Evolutionary conservation across 169 alveolate genomes (phyloP), one percentile per base, ranked within the genome.

Genomic region (Plasmodium yoelii): DNA sequence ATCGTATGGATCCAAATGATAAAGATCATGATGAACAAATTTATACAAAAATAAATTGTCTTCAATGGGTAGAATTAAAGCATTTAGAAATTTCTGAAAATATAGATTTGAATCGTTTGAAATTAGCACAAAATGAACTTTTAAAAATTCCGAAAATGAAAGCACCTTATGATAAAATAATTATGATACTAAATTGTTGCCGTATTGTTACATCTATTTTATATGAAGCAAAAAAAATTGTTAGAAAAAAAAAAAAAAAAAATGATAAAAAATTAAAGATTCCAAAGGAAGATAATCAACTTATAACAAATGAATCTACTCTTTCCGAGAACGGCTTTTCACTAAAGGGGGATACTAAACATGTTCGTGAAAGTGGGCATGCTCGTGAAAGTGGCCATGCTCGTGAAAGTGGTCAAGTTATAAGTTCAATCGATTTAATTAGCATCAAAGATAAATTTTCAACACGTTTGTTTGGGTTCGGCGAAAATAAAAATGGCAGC

Each of bases 161-260:
- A 91, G 92, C 96, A 34, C 97, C 97, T 0, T 55, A 92, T 19
- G 97, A 94, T 87, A 94, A 94, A 77, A 56, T 94, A 77, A 87
- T 93, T 42, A 89, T 86, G 63, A 90, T 94, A 3, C 71, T 93
- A 64, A 94, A 94, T 47, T 69, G 92, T 64, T 94, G 97, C 44
- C 91, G 95, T 18, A 71, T 93, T 2, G 92, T 94, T 12, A 92
- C 89, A 6, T 88, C 93, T 34, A 87, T 92, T 34, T 84, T 94
- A 6, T 92, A 87, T 65, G 93, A 65, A 61, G 73, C 90, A 5
- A 88, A 88, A 89, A 82, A 56, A 24, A 80, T 26, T 57, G 1
- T 46, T 0, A 57, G 57, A 13, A 19, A 44, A 19, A 24, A 51
- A 9, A 64, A 55, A 69, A 68, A 51, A 18, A 61, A 61, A 44